Conservation (phyloP, 441 rosid genomes). For the Syzygium malaccense region DNA sequence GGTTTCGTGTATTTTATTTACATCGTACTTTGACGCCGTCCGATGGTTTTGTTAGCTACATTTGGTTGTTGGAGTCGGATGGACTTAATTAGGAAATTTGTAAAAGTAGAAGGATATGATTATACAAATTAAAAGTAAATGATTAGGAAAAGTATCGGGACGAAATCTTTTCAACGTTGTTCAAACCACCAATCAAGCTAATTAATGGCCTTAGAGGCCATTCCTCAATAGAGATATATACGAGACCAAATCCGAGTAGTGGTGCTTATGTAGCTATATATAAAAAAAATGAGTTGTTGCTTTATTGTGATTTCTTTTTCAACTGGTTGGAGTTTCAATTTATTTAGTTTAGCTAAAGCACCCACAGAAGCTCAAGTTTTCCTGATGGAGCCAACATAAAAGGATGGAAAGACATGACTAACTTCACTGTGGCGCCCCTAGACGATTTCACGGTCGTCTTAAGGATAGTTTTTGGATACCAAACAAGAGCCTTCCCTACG, state of each 20-base stretch:
- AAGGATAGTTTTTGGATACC: background rate
- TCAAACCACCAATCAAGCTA: background rate
- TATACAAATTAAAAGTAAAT: background rate
- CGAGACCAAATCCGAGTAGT: background rate
- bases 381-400: background rate
- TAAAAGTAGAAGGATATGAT: background rate
- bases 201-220: background rate
- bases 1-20: background rate
- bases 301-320: background rate
- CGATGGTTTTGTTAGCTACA: background rate
- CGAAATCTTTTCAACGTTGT: background rate
- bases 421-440: background rate
- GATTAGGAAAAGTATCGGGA: background rate
- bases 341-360: background rate
- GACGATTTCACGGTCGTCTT: background rate
- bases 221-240: background rate
- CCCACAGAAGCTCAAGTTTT: background rate
- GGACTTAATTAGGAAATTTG: background rate
- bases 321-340: background rate
- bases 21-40: rapidly evolving
- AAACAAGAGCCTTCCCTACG: background rate
- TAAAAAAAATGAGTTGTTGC: background rate
- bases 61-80: background rate
- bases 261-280: background rate
- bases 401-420: background rate